Base-by-base conservation (phyloP, 2,329 filamentous ascomycete genomes). In the Rhinocladiella mackenziei region DNA sequence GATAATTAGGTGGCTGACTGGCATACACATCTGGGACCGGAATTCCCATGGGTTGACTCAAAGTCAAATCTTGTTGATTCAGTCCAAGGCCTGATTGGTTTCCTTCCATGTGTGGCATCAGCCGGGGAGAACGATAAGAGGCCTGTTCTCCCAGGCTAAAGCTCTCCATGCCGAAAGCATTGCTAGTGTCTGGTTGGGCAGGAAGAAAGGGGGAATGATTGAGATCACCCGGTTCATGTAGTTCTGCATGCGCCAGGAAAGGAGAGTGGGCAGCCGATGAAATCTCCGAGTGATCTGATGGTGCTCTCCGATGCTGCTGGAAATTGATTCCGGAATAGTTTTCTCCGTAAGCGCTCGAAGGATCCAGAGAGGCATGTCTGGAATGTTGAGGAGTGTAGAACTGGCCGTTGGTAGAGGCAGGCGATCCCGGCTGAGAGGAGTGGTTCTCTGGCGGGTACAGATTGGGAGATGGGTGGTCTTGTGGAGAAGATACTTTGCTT, bases 251-350 rank as follows among this genome's bases (percentile, higher is more conserved):
- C 19, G 77, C 77, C 45, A 95, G 68, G 60, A 87, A 88, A 3
- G 91, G 91, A 13, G 91, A 96, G 17, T 83, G 85, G 15, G 86
- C 82, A 11, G 83, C 86, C 13, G 88, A 94, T 4, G 79, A 95
- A 4, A 95, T 83, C 56, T 96, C 91, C 2, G 89, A 95, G 59
- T 84, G 88, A 57, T 96, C 91, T n/a, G 89, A 96, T 1, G 87
- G 86, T 26, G 80, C 82, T 59, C 89, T 80, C 56, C 89, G 78
- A 62, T 96, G 91, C n/a, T 78, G 74, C 55, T 86, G 83, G 60
- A 94, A 96, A 48, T 73, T 69, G 26, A 70, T 67, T 56, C 76
- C 75, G 60, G 70, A 72, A 50, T 73, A 51, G 19, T 8, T 25
- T 50, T 84, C 80, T 33, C 68, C 67, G 36, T 70, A 75, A 2